Evolutionary conservation across 306 rosid species (phyloP).

Genomic region (Cicer chorassanicum): DNA sequence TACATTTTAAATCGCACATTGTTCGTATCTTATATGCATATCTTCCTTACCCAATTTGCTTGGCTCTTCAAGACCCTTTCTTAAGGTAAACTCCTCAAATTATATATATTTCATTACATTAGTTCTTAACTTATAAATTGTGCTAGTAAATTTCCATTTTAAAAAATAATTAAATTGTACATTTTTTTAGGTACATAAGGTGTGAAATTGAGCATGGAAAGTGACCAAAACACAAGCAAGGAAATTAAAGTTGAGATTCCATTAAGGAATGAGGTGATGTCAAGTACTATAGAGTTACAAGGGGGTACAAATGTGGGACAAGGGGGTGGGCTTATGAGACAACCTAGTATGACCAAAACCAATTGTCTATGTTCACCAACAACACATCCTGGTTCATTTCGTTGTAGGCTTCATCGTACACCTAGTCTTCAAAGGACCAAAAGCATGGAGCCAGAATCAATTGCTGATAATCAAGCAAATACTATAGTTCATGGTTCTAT

Average conservation of each 20-base stretch:
- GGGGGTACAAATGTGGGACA: conserved; percentile 41
- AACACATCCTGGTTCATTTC: conserved; percentile 77
- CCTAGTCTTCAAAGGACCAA: conserved; percentile 61
- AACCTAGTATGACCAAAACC: conserved; percentile 54
- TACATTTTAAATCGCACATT: conserved; percentile 33
- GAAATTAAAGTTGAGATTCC: conserved; percentile 53
- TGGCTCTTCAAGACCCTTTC: conserved; percentile 30
- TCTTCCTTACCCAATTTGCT: neutral
- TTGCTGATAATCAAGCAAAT: conserved; percentile 6
- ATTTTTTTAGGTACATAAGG: conserved; percentile 15
- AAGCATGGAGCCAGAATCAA: conserved; percentile 50
- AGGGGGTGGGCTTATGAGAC: conserved; percentile 56
- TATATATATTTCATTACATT: neutral
- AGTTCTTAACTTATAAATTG: neutral
- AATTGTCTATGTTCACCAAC: conserved; percentile 81
- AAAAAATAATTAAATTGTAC: neutral
- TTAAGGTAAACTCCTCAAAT: conserved; percentile 26
- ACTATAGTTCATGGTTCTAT: conserved; percentile 3
- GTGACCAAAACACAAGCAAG: conserved; percentile 40
- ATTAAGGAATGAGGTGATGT: conserved; percentile 32
- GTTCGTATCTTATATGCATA: neutral
- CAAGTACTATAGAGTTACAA: conserved; percentile 47
- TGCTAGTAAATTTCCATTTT: neutral
- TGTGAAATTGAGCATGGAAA: conserved; percentile 44
- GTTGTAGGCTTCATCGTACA: conserved; percentile 73